Base-by-base conservation (phyloP, 2,329 filamentous ascomycete species). In the Botrytis fabae region DNA sequence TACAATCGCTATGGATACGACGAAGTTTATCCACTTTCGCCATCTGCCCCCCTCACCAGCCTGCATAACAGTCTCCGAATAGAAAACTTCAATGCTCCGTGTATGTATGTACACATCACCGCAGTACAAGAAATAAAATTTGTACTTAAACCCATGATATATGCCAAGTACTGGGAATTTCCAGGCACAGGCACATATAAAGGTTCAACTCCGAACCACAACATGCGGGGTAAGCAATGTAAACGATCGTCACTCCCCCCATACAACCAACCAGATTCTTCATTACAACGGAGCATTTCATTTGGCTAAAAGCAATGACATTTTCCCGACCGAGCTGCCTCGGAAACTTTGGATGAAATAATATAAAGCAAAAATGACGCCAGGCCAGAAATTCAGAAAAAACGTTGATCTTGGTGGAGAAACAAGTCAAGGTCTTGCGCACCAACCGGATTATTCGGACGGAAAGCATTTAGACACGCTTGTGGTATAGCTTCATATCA, bases 401-500 rank as follows among this genome's bases (percentile, higher is more conserved):
- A 32, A 44, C 18, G 32, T 54, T 57, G 48, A 22, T 57, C 48
- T 68, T 42, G 48, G 46, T 68, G 65, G 65, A 57, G 48, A 68
- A 68, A 25, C 16, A 42, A n/a, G 35, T 44, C n/a, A 25, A 57
- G 28, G 44, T 71, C 60, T 71, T 71, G 69, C 70, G 70, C 70
- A 46, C 70, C 60, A 71, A 71, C 61, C 70, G 61, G 70, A 71
- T 59, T 42, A 57, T 65, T 51, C 60, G 32, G n/a, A 69, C n/a
- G 46, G 46, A 71, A 71, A 44, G 28, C 25, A 59, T 7, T 35
- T 4, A 57, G 38, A 57, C 51, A 69, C 48, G 51, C 65, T 69
- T 69, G 65, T 42, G 65, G 65, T 42, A 57, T 69, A 69, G 65
- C 65, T 42, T 57, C 48, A 57, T 20, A 10, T 44, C 28, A 48